Conservation (phyloP, 2,329 filamentous ascomycete species). For the Aspergillus latus region DNA sequence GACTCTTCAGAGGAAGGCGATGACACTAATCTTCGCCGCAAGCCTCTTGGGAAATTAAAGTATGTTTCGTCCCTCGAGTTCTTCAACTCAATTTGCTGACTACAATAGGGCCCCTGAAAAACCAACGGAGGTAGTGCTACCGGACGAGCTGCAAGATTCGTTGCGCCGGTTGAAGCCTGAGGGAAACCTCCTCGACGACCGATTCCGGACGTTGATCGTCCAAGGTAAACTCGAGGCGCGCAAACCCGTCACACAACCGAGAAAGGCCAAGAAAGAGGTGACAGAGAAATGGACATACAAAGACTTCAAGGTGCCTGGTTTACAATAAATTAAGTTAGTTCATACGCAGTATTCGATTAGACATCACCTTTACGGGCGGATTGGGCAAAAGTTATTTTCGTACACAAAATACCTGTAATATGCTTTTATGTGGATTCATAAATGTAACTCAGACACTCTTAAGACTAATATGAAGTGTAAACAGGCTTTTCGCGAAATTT, state of each 20-base stretch:
- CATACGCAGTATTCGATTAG: constrained; percentile 1
- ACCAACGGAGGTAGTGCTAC: constrained; percentile 74
- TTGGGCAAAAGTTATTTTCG: constrained; percentile 3
- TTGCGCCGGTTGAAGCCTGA: constrained; percentile 84
- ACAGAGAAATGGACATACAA: constrained; percentile 99
- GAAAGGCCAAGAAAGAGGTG: constrained; percentile 74
- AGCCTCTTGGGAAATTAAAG: constrained; percentile 64
- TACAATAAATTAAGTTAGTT: constrained; percentile 14
- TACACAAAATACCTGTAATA: no score
- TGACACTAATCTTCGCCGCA: constrained; percentile 65
- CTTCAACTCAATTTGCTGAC: background rate
- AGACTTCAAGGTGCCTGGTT: constrained; percentile 68
- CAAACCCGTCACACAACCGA: constrained; percentile 74
- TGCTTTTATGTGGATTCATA: no score
- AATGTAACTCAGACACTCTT: no score
- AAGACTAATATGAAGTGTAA: background rate
- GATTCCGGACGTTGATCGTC: constrained; percentile 84
- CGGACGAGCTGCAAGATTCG: constrained; percentile 80
- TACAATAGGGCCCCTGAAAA: constrained; percentile 61
- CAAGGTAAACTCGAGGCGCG: constrained; percentile 86
- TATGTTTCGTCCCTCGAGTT: constrained; percentile 33
- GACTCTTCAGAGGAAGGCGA: constrained; percentile 54
- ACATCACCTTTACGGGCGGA: constrained; percentile 15
- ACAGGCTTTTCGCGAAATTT: background rate
- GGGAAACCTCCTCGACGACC: constrained; percentile 89